Evolutionary conservation across 1,284 basidiomycete species (phyloP).

Genomic region (Leccinum ponderosum): DNA sequence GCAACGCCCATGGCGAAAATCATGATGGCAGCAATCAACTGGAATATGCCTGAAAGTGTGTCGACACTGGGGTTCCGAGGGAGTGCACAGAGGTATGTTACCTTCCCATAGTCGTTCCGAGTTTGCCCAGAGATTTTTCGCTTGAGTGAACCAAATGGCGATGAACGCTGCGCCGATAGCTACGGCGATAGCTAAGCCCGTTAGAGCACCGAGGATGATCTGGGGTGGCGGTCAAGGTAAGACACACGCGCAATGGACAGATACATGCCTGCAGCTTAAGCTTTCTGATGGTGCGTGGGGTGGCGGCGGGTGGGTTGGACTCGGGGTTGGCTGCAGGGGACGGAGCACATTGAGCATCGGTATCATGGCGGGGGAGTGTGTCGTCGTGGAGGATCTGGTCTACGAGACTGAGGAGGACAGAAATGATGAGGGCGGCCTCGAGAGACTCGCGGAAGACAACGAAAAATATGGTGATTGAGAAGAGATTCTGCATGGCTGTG

Average conservation of each 20-base stretch:
- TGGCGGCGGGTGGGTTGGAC: background rate
- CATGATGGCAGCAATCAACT: constrained; percentile 78
- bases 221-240: constrained; percentile 30
- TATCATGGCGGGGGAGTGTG: background rate
- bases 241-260: background rate
- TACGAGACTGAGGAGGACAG: constrained; percentile 82
- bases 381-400: constrained; percentile 64
- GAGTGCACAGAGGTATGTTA: constrained; percentile 6
- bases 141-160: constrained; percentile 81
- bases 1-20: constrained; percentile 82
- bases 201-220: constrained; percentile 78
- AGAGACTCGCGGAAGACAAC: constrained; percentile 89
- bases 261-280: constrained; percentile 59
- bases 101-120: constrained; percentile 79
- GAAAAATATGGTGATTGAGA: constrained; percentile 84
- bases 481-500: constrained; percentile 52
- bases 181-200: constrained; percentile 77
- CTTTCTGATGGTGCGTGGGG: constrained; percentile 52
- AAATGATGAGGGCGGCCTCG: constrained; percentile 87
- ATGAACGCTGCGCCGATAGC: constrained; percentile 79
- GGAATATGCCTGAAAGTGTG: constrained; percentile 62
- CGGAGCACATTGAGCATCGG: background rate
- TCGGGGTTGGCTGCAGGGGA: background rate
- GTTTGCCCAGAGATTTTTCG: constrained; percentile 67
- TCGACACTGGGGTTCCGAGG: background rate